Base-by-base conservation (phyloP, 1,139 yeast species). In the Yamadazyma atmosphaerica region DNA sequence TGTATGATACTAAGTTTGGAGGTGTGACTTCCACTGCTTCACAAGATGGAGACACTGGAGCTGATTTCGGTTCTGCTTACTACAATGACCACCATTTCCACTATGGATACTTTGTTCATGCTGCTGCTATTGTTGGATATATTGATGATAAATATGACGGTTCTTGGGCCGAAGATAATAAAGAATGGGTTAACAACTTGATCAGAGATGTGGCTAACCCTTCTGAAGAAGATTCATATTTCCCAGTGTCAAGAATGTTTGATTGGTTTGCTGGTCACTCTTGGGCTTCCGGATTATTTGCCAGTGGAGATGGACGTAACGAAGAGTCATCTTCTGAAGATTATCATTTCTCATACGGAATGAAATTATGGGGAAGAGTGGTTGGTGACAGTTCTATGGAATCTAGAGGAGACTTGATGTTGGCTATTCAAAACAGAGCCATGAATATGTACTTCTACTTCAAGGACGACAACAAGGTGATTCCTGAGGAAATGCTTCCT, bases 221-320 rank as follows among this genome's bases (percentile, higher is more conserved):
- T 23, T 74, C 82, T 41, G 58, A 41, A 23, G 67, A 65, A 3
- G 94, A 85, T 56, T 39, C 67, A 2, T 74, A 73, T 55, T 86
- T 84, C 79, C 95, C 95, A 3, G 85, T 80, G 12, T 83, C 77
- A 34, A 74, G 95, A 56, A 74, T 73, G 72, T 86, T 86, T 60
- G 92, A 85, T 58, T 86, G 86, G 87, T 86, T 64, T 63, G 72
- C 74, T 33, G 95, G 95, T 23, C 95, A 86, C 59, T 83, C 94
- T 2, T 86, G 92, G 89, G 94, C 95, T 6, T 77, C 77, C 41
- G 95, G 95, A 13, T 65, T 86, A 45, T 81, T 78, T 53, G 77
- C 73, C 26, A 65, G 79, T 48, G 84, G 81, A 26, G 94, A 84
- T 54, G 94, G 95, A 42, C 81, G 81, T 52, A 82, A 86, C 54